Conservation (phyloP, 2,329 filamentous ascomycete genomes). For the Ophiocordyceps camponoti-saundersi region DNA sequence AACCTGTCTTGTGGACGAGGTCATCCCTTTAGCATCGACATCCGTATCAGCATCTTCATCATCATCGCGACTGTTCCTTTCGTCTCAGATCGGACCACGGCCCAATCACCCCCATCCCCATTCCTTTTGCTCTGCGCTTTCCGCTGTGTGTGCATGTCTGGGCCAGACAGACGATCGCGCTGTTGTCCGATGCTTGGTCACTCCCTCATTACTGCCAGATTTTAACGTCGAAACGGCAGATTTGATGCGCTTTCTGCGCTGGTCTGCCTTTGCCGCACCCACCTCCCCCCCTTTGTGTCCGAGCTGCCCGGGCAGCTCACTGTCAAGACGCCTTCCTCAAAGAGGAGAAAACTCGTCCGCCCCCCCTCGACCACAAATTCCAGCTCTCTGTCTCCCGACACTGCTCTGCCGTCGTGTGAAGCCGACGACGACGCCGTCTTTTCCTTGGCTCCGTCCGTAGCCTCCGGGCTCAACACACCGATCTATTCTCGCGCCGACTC, state of each 20-base stretch:
- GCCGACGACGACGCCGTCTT: slow-evolving; percentile 29
- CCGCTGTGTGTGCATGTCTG: neutral
- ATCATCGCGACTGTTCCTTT: neutral
- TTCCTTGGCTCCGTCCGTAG: slow-evolving; percentile 27
- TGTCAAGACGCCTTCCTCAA: slow-evolving; percentile 56
- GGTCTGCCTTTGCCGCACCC: neutral
- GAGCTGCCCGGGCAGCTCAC: slow-evolving; percentile 52
- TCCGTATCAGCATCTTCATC: neutral
- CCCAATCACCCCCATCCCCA: neutral
- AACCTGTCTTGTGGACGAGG: neutral
- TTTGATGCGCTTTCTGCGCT: slow-evolving; percentile 1
- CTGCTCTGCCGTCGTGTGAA: slow-evolving; percentile 35
- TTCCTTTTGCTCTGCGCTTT: neutral
- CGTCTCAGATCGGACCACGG: neutral
- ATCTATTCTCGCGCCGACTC: slow-evolving; percentile 25
- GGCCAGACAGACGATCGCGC: neutral
- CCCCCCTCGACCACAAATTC: slow-evolving; percentile 18
- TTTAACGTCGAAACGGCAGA: neutral
- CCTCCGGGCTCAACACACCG: slow-evolving; percentile 20
- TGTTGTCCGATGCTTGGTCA: neutral
- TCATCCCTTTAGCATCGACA: neutral
- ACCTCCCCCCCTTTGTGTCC: slow-evolving; percentile 7
- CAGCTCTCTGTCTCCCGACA: slow-evolving; percentile 23
- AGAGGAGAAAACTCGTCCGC: slow-evolving; percentile 52
- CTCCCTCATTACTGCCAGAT: neutral